These are phyloP conservation scores for Thielaviopsis musarum DNA, from an alignment of 2,329 filamentous ascomycete species.

Conservation along the genomic window DNA sequence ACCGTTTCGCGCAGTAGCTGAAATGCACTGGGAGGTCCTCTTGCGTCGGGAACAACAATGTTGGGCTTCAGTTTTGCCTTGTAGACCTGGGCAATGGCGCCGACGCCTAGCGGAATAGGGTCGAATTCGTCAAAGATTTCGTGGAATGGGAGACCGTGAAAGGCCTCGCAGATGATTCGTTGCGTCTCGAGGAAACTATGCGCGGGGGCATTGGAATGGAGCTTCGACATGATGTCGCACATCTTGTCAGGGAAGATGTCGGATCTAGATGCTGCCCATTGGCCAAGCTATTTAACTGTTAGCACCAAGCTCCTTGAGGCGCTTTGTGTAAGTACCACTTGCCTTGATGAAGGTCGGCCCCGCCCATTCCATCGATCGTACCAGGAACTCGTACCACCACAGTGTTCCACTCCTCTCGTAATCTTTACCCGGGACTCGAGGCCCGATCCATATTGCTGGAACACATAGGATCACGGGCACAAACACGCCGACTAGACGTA, in stretches of 20 bases:
- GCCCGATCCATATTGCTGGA: slow-evolving; percentile 67
- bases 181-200: slow-evolving; percentile 73
- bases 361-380: slow-evolving; percentile 77
- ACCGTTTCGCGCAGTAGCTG: slow-evolving; percentile 26
- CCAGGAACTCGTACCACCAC: slow-evolving; percentile 89
- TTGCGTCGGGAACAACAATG: slow-evolving; percentile 26
- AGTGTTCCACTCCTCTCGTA: slow-evolving; percentile 67
- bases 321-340: slow-evolving; percentile 13
- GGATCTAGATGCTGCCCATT: slow-evolving; percentile 93
- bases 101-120: slow-evolving; percentile 75
- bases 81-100: slow-evolving; percentile 95
- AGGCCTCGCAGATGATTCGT: slow-evolving; percentile 62
- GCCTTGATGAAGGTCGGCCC: slow-evolving; percentile 97
- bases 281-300: slow-evolving; percentile 49
- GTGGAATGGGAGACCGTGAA: slow-evolving; percentile 61
- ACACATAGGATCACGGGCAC: slow-evolving; percentile 72
- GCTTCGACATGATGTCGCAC: slow-evolving; percentile 82
- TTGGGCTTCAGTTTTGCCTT: slow-evolving; percentile 78
- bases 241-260: slow-evolving; percentile 92
- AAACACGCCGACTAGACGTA: slow-evolving; percentile 77
- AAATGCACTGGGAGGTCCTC: slow-evolving; percentile 19
- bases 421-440: slow-evolving; percentile 42
- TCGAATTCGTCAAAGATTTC: slow-evolving; percentile 96
- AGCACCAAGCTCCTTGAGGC: not conserved
- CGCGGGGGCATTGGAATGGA: slow-evolving; percentile 87